phyloP scores from a whole-genome alignment of 805 yeast species.

The Starmerella floricola region DNA sequence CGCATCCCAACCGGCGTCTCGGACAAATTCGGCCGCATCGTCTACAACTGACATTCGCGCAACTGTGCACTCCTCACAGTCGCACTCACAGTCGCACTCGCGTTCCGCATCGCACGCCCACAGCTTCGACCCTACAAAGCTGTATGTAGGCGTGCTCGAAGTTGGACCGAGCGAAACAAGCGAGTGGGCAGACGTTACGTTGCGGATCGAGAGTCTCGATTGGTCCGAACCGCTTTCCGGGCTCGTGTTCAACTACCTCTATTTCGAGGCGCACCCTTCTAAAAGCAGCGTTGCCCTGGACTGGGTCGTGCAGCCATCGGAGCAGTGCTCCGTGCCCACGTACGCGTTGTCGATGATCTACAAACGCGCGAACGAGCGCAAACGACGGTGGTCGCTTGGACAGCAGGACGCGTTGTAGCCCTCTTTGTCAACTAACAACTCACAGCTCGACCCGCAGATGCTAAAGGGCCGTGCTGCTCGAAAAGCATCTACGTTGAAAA shows the following conservation, averaged over 20 bases:
- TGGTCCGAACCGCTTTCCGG: slow-evolving; percentile 9
- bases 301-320: slow-evolving; percentile 10
- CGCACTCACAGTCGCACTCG: too few species aligned
- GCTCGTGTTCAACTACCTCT: slow-evolving; percentile 18
- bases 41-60: too few species aligned
- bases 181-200: slow-evolving; percentile 12
- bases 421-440: too few species aligned
- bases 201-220: slow-evolving; percentile 11
- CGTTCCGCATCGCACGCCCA: slow-evolving; percentile 1
- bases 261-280: slow-evolving; percentile 12
- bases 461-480: too few species aligned
- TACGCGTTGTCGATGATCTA: slow-evolving; percentile 13
- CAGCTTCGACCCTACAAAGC: slow-evolving; percentile 2
- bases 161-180: background rate
- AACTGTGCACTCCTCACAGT: too few species aligned
- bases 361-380: slow-evolving; percentile 15
- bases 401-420: too few species aligned
- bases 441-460: too few species aligned
- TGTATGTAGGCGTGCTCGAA: slow-evolving; percentile 9
- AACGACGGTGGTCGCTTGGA: slow-evolving; percentile 9
- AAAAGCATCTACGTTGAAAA: too few species aligned
- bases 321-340: slow-evolving; percentile 2
- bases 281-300: slow-evolving; percentile 4
- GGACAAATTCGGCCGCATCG: too few species aligned
- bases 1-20: too few species aligned